A percentile compares a stretch with the other conserved stretches of the same genome.
Conservation (phyloP, 495 filamentous ascomycete species). For the Talaromyces adpressus region DNA sequence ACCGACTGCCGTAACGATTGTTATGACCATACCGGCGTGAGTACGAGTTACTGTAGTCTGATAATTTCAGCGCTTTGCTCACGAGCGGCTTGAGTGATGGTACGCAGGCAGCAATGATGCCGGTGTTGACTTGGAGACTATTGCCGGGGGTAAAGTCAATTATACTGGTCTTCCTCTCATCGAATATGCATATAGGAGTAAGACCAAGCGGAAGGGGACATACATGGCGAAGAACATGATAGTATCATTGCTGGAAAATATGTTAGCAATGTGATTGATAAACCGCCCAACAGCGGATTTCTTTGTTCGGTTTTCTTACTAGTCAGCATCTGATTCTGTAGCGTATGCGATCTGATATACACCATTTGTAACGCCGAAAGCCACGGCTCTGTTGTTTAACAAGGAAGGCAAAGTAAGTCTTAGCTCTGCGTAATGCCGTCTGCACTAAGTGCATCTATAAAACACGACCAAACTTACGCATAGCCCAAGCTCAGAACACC, state of each 20-base stretch:
- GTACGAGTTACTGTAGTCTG: constrained; percentile 5
- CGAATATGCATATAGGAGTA: no score
- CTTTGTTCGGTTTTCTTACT: neutral
- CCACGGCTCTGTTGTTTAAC: neutral
- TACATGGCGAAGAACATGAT: neutral
- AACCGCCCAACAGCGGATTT: neutral
- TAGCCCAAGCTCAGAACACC: constrained; percentile 37
- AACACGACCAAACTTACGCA: constrained; percentile 14
- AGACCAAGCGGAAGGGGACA: neutral
- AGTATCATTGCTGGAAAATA: neutral
- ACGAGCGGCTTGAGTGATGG: constrained; percentile 36
- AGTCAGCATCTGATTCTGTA: neutral
- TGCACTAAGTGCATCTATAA: no score
- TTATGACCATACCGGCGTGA: neutral
- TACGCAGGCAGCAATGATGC: constrained; percentile 39
- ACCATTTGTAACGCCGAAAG: neutral
- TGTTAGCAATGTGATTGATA: neutral
- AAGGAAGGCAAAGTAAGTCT: no score
- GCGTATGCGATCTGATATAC: neutral
- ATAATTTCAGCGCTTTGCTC: constrained; percentile 18
- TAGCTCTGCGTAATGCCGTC: no score
- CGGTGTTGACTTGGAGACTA: constrained; percentile 36
- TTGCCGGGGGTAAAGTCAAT: neutral
- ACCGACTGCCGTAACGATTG: neutral
- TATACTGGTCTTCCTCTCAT: no score